Evolutionary conservation across 2,329 filamentous ascomycete species (phyloP).

Genomic region (Penicillium sp.): DNA sequence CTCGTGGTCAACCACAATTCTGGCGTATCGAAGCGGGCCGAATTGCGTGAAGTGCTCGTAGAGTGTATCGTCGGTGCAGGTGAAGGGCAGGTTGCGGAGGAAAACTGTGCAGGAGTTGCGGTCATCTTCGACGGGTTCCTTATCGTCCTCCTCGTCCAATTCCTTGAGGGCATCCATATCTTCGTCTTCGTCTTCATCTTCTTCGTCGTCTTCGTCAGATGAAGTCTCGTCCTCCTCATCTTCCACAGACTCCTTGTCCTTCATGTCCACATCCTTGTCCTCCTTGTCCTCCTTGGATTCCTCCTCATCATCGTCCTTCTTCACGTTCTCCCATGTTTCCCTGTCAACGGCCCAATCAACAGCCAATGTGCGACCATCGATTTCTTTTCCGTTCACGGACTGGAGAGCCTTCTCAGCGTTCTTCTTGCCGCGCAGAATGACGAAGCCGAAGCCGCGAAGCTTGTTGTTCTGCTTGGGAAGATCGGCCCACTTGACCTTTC

Average conservation of each 20-base stretch:
- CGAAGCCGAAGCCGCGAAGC: conserved; percentile 88
- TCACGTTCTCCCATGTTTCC: conserved; percentile 74
- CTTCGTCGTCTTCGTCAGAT: conserved; percentile 42
- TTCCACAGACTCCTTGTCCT: conserved; percentile 57
- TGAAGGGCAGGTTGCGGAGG: conserved; percentile 92
- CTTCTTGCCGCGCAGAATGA: conserved; percentile 82
- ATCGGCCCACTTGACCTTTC: conserved; percentile 86
- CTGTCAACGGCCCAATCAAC: conserved; percentile 98
- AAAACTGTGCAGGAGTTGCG: conserved; percentile 79
- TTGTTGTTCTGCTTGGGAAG: conserved; percentile 75
- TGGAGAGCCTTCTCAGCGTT: conserved; percentile 90
- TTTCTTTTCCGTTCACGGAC: conserved; percentile 82
- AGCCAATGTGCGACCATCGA: conserved; percentile 85
- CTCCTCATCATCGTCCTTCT: conserved; percentile 47
- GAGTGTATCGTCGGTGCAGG: conserved; percentile 78
- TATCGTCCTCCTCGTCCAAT: conserved; percentile 44
- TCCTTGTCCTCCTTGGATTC: conserved; percentile 30
- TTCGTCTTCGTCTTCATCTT: conserved; percentile 46
- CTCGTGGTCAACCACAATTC: conserved; percentile 83
- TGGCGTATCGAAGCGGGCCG: conserved; percentile 84
- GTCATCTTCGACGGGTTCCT: conserved; percentile 53
- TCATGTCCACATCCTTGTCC: conserved; percentile 57
- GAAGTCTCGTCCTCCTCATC: conserved; percentile 42
- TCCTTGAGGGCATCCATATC: conserved; percentile 43
- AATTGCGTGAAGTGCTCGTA: conserved; percentile 87